These are phyloP conservation scores for Cucurbita ficifolia DNA, from an alignment of 306 rosid genomes.

Conservation along the genomic window DNA sequence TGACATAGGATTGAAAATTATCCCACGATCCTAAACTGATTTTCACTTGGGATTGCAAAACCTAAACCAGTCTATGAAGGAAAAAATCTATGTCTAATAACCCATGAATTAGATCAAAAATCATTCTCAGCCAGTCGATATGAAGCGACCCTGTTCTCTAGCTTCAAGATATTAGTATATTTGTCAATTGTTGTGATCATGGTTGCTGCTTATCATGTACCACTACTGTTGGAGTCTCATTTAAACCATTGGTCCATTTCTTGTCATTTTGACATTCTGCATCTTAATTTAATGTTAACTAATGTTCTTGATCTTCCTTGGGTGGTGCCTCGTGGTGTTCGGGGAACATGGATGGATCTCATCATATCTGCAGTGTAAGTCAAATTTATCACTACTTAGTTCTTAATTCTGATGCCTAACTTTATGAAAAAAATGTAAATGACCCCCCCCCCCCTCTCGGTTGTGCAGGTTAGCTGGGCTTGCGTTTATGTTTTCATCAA, in stretches of 20 bases:
- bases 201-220: neutral
- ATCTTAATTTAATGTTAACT: neutral
- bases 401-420: constrained; percentile 10
- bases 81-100: neutral
- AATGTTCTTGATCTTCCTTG: neutral
- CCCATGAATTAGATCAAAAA: neutral
- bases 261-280: neutral
- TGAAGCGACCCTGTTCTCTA: neutral
- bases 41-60: neutral
- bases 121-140: neutral
- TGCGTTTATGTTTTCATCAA: constrained; percentile 97
- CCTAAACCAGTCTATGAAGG: neutral
- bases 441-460: neutral
- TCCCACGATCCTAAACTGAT: neutral
- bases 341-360: neutral
- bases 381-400: constrained; percentile 12
- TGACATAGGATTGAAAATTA: neutral
- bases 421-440: constrained; percentile 10
- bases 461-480: constrained; percentile 86
- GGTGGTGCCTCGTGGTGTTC: constrained; percentile 10
- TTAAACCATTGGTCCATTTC: neutral
- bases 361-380: constrained; percentile 63
- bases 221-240: neutral
- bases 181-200: neutral
- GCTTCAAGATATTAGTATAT: neutral